Percentiles rank a stretch among this genome's conserved stretches.
Evolutionary conservation across 345 rosid species (phyloP).

Genomic region (Dovyalis caffra): DNA sequence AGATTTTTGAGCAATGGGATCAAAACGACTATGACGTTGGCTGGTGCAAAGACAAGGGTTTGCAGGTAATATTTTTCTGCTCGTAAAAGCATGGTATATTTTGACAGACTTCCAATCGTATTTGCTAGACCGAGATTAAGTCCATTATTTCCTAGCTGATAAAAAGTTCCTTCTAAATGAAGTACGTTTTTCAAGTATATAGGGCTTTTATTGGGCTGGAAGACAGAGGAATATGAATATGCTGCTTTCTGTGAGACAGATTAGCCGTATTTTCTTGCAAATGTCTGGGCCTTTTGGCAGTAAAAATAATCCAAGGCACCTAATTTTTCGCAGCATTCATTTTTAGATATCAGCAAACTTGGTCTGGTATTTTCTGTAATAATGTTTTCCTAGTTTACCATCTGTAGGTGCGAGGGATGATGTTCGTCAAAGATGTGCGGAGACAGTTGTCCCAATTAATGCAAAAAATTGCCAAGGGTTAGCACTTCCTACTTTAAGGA

Average conservation of each 20-base stretch:
- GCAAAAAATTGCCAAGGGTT: conserved; percentile 82
- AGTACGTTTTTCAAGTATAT: background rate
- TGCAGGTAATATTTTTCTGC: conserved; percentile 58
- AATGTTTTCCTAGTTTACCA: background rate
- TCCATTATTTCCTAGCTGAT: too few species aligned
- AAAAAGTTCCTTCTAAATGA: too few species aligned
- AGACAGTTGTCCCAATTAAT: conserved; percentile 85
- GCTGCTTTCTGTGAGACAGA: too few species aligned
- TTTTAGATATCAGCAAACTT: background rate
- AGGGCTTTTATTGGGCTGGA: background rate
- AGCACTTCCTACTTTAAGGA: conserved; percentile 17
- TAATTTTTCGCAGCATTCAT: background rate
- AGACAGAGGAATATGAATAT: background rate
- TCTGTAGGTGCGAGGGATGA: conserved; percentile 88
- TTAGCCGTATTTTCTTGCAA: background rate
- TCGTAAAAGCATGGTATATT: conserved; percentile 1
- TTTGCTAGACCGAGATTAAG: too few species aligned
- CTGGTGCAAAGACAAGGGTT: conserved; percentile 75
- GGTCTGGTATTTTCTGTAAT: background rate
- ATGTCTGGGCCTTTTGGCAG: conserved; percentile 1
- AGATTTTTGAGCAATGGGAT: conserved; percentile 84
- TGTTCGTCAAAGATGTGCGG: conserved; percentile 84
- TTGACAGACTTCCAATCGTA: background rate
- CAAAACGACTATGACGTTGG: conserved; percentile 53
- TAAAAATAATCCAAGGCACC: background rate